These are phyloP conservation scores for Monilinia fructicola DNA, from an alignment of 2,329 filamentous ascomycete species.

Conservation along the genomic window DNA sequence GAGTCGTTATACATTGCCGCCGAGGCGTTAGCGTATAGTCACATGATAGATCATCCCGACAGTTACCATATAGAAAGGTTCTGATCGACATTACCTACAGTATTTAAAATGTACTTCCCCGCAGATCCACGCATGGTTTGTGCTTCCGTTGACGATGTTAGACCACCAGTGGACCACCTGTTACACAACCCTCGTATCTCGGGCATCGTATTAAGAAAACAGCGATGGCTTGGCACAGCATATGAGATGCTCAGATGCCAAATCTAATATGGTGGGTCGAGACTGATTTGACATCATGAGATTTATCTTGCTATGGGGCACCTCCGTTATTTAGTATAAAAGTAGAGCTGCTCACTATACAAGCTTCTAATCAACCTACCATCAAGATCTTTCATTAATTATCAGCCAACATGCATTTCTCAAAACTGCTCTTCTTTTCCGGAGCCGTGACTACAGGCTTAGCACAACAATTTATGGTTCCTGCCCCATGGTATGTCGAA, in stretches of 20 bases:
- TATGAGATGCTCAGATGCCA: neutral
- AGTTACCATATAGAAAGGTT: neutral
- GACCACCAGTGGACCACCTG: neutral
- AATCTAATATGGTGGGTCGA: neutral
- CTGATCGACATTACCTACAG: neutral
- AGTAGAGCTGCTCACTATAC: neutral
- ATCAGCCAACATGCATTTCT: constrained; percentile 11
- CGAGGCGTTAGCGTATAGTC: too few species aligned
- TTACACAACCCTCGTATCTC: constrained; percentile 11
- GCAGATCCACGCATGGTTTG: neutral
- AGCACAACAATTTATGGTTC: constrained; percentile 23
- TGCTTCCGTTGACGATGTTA: neutral
- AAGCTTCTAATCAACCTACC: neutral
- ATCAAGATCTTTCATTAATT: neutral
- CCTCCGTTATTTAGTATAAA: neutral
- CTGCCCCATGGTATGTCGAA: constrained; percentile 28
- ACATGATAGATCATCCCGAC: too few species aligned
- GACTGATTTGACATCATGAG: neutral
- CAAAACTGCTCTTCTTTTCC: constrained; percentile 4
- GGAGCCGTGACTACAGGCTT: constrained; percentile 3
- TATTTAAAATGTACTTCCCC: neutral
- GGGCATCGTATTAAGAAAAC: neutral
- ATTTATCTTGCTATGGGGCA: neutral
- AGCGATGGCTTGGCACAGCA: neutral
- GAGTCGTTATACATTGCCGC: too few species aligned